Conservation (phyloP, 495 filamentous ascomycete genomes). For the Hyaloscypha hepaticicola region DNA sequence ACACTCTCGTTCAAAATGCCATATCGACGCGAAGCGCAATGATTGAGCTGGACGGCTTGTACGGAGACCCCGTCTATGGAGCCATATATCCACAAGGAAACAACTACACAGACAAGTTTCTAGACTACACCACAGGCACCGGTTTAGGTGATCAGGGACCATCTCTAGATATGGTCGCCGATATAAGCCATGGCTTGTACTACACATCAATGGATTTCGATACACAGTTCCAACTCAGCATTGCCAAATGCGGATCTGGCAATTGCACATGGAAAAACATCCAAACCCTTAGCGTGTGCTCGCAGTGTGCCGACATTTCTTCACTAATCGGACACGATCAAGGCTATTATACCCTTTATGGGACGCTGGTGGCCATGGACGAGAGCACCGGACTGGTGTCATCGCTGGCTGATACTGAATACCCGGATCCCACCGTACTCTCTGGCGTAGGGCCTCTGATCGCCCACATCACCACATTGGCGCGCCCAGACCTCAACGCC, state of each 20-base stretch:
- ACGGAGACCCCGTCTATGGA: neutral
- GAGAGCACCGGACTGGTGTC: too few species aligned
- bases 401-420: neutral
- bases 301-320: conserved; percentile 2
- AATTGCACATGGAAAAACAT: conserved; percentile 10
- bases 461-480: conserved; percentile 3
- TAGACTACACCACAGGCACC: neutral
- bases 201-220: neutral
- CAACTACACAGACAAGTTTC: neutral
- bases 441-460: conserved; percentile 3
- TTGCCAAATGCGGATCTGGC: neutral
- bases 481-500: neutral
- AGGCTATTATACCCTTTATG: too few species aligned
- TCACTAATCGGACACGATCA: neutral
- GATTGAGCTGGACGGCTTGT: neutral
- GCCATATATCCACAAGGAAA: conserved; percentile 5
- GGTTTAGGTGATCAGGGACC: conserved; percentile 3
- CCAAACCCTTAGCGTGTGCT: conserved; percentile 9
- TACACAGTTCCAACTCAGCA: neutral
- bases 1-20: conserved; percentile 12
- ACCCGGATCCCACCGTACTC: neutral
- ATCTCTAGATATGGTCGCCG: conserved; percentile 5
- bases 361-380: too few species aligned
- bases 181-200: conserved; percentile 2
- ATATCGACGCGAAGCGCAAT: neutral